Conservation (phyloP, 208 protist genomes). For the Trypanosoma congolense region DNA sequence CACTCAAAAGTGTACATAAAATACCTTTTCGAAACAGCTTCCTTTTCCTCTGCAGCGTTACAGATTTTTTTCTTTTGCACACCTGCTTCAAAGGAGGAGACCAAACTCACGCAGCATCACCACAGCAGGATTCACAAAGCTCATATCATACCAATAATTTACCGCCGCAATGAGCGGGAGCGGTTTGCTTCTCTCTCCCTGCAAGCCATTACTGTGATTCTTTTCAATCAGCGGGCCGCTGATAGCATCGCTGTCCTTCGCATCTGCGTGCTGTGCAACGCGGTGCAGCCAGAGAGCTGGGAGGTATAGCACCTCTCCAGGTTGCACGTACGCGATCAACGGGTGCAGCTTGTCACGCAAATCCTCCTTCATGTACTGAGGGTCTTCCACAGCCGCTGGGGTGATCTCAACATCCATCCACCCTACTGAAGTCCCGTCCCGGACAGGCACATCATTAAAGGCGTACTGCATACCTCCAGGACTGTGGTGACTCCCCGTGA, state of each 20-base stretch:
- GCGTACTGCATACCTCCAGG: slow-evolving; percentile 28
- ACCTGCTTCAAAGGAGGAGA: slow-evolving; percentile 46
- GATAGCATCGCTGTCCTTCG: slow-evolving; percentile 30
- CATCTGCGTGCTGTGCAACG: slow-evolving; percentile 81
- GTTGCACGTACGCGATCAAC: slow-evolving; percentile 62
- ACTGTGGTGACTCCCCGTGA: not conserved
- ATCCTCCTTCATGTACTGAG: slow-evolving; percentile 5
- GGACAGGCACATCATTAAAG: slow-evolving; percentile 37
- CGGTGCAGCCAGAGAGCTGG: slow-evolving; percentile 89
- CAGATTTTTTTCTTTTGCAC: too few species aligned
- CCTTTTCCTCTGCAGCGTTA: not conserved
- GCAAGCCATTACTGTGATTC: not conserved
- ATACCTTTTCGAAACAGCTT: not conserved
- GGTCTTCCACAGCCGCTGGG: slow-evolving; percentile 35
- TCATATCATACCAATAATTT: slow-evolving; percentile 94
- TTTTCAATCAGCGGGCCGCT: slow-evolving; percentile 2
- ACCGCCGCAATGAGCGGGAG: slow-evolving; percentile 85
- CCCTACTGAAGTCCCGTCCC: slow-evolving; percentile 62
- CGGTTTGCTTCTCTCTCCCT: slow-evolving; percentile 9
- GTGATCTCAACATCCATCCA: slow-evolving; percentile 87
- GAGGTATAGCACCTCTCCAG: slow-evolving; percentile 88
- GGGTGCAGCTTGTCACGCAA: slow-evolving; percentile 47
- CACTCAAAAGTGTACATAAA: too few species aligned
- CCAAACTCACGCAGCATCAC: slow-evolving; percentile 83
- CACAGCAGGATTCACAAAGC: slow-evolving; percentile 72